phyloP scores from a whole-genome alignment of 805 yeast genomes.

The Nakazawaea siamensis region DNA sequence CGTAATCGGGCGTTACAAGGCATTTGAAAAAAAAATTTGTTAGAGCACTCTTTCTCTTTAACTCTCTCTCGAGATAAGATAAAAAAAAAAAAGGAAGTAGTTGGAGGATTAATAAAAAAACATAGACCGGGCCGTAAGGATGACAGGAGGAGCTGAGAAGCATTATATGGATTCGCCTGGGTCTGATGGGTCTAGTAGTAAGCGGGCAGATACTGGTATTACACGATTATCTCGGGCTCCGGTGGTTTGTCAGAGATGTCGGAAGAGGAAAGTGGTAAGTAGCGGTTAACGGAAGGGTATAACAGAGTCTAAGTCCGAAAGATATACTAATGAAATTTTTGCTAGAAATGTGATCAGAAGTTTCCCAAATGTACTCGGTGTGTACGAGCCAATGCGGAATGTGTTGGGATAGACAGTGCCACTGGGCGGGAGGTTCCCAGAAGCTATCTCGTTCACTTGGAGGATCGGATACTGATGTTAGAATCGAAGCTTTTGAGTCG shows the following conservation, averaged over 20 bases:
- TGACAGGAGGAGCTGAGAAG: background rate
- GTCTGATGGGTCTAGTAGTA: no score
- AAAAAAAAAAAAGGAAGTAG: background rate
- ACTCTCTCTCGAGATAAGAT: background rate
- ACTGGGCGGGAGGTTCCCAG: conserved; percentile 85
- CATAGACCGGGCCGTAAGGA: background rate
- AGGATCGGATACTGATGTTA: conserved; percentile 50
- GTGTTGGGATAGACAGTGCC: conserved; percentile 81
- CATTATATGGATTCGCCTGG: no score
- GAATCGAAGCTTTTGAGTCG: conserved; percentile 38
- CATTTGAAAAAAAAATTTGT: no score
- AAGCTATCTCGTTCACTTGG: conserved; percentile 66
- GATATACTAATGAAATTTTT: background rate
- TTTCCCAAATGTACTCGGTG: conserved; percentile 64
- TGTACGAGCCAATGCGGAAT: conserved; percentile 55
- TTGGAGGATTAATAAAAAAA: no score
- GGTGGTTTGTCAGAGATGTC: conserved; percentile 82
- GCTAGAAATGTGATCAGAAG: conserved; percentile 49
- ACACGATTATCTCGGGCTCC: conserved; percentile 53
- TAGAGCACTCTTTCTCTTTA: background rate
- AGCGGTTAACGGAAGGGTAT: no score
- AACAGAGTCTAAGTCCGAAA: background rate
- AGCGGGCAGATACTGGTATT: no score
- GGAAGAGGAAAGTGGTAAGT: conserved; percentile 43
- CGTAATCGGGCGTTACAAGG: no score